phyloP scores from a whole-genome alignment of 2,329 filamentous ascomycete genomes.

The Pseudogymnoascus sp. region DNA sequence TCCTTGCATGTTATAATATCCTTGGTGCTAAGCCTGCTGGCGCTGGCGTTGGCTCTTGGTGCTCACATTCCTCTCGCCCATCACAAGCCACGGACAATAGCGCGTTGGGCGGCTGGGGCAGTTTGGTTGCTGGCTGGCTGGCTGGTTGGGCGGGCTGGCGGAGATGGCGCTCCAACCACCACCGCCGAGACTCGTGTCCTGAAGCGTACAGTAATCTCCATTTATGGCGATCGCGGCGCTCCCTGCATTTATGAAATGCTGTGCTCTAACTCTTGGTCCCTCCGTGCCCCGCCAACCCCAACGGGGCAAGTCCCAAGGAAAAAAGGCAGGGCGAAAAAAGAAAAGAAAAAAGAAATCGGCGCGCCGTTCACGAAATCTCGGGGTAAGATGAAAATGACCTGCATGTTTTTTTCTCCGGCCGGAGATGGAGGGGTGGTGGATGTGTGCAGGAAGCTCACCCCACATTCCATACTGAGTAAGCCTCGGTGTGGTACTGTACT shows the following conservation, averaged over 20 bases:
- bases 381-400: conserved; percentile 5
- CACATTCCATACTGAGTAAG: conserved; percentile 3
- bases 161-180: not conserved
- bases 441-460: not conserved
- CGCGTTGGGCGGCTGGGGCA: conserved; percentile 1
- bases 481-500: not conserved
- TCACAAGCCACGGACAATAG: conserved; percentile 3
- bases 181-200: conserved; percentile 5
- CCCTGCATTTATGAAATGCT: not conserved
- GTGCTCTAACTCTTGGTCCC: not conserved
- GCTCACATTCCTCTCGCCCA: conserved; percentile 1
- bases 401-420: not conserved
- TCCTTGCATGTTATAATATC: conserved; percentile 9
- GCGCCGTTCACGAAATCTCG: not conserved
- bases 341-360: not conserved
- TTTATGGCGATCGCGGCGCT: conserved; percentile 2
- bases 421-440: not conserved
- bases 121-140: not conserved
- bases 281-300: not conserved
- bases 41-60: conserved; percentile 6
- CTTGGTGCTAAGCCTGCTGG: conserved; percentile 4
- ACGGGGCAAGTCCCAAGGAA: not conserved
- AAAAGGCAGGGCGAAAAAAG: not conserved
- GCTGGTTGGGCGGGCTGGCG: not conserved
- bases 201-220: conserved; percentile 6